Conservation (phyloP, 116 monocot genomes). For the Cymodocea nodosa region DNA sequence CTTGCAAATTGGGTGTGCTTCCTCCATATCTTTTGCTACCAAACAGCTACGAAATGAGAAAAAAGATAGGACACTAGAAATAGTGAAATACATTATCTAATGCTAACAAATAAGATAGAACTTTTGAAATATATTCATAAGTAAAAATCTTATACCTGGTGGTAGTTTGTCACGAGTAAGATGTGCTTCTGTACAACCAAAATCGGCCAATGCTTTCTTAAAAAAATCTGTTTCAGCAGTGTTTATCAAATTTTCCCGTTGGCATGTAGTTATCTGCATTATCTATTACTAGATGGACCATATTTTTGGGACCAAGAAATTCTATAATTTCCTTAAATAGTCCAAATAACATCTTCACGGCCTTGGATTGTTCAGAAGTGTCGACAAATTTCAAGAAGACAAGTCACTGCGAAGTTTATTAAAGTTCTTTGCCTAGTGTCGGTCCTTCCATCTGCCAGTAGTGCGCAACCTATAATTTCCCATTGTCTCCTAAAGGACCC, state of each 20-base stretch:
- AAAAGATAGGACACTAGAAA: neutral
- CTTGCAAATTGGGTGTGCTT: neutral
- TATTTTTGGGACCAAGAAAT: constrained; percentile 2
- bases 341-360: neutral
- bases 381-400: constrained; percentile 6
- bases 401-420: neutral
- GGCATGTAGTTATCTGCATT: constrained; percentile 1
- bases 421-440: constrained; percentile 2
- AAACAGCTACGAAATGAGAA: neutral
- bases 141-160: neutral
- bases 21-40: neutral
- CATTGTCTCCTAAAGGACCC: too few species aligned
- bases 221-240: neutral
- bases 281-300: constrained; percentile 3
- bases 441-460: neutral
- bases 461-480: neutral
- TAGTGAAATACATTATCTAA: neutral
- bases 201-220: neutral
- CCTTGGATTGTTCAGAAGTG: constrained; percentile 1
- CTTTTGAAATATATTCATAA: neutral
- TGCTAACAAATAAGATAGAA: too few species aligned
- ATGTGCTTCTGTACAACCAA: neutral
- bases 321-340: neutral
- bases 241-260: neutral
- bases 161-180: neutral